Evolutionary conservation across 495 filamentous ascomycete species (phyloP).

Genomic region (Lepraria neglecta): DNA sequence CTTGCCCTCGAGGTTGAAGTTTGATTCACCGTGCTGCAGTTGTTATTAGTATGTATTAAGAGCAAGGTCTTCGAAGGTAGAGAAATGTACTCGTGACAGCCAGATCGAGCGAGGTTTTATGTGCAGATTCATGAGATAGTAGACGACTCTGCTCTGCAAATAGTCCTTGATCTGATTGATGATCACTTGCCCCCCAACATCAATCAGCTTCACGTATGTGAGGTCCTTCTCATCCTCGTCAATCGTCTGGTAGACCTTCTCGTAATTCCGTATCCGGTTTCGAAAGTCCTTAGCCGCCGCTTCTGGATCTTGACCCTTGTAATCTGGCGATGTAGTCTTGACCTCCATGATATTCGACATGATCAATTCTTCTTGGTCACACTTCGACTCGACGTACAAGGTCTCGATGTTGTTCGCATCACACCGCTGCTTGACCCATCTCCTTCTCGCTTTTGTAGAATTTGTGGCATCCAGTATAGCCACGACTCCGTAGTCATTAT

Average conservation of each 20-base stretch:
- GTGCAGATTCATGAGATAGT: slow-evolving; percentile 97
- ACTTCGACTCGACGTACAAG: slow-evolving; percentile 91
- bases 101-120: slow-evolving; percentile 97
- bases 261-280: slow-evolving; percentile 91
- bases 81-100: slow-evolving; percentile 74
- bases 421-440: slow-evolving; percentile 82
- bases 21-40: slow-evolving; percentile 80
- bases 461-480: slow-evolving; percentile 95
- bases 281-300: slow-evolving; percentile 83
- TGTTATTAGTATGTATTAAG: slow-evolving; percentile 22
- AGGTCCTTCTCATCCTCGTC: slow-evolving; percentile 75
- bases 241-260: slow-evolving; percentile 90
- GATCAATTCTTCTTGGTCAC: slow-evolving; percentile 88
- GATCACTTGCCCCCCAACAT: slow-evolving; percentile 88
- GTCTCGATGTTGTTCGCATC: slow-evolving; percentile 70
- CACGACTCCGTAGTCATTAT: slow-evolving; percentile 61
- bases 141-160: slow-evolving; percentile 88
- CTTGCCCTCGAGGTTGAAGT: slow-evolving; percentile 78
- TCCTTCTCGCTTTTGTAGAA: slow-evolving; percentile 77
- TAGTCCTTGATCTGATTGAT: slow-evolving; percentile 98
- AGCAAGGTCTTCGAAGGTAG: background rate
- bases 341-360: slow-evolving; percentile 97
- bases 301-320: slow-evolving; percentile 89
- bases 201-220: slow-evolving; percentile 95
- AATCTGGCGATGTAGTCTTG: slow-evolving; percentile 94